Conservation (phyloP, 495 filamentous ascomycete genomes). For the Halenospora varia region DNA sequence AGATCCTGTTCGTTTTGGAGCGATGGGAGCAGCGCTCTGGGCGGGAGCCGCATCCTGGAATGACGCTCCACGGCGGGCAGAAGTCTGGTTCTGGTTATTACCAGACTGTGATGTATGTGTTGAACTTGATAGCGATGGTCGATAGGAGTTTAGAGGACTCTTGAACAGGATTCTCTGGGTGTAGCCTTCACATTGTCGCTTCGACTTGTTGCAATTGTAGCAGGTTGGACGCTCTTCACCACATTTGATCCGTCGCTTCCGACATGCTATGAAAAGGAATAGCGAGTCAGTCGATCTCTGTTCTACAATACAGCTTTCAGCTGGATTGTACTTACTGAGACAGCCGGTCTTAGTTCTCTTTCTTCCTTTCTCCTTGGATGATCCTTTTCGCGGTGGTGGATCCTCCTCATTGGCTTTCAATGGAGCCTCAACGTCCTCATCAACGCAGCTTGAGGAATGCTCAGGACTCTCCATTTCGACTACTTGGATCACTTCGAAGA, state of each 20-base stretch:
- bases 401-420: constrained; percentile 1
- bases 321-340: constrained; percentile 65
- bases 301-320: background rate
- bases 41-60: background rate
- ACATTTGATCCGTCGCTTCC: constrained; percentile 94
- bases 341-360: constrained; percentile 97
- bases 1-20: constrained; percentile 8
- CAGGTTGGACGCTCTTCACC: constrained; percentile 92
- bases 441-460: background rate
- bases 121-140: constrained; percentile 16
- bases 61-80: background rate
- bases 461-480: constrained; percentile 2
- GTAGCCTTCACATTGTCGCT: constrained; percentile 91
- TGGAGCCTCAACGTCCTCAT: background rate
- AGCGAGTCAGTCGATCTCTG: constrained; percentile 1
- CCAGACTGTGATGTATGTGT: constrained; percentile 1
- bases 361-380: constrained; percentile 33
- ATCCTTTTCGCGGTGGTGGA: constrained; percentile 13
- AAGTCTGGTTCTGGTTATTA: background rate
- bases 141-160: constrained; percentile 53
- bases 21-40: constrained; percentile 1
- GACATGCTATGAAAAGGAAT: constrained; percentile 60
- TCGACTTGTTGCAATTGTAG: constrained; percentile 91
- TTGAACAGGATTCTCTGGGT: constrained; percentile 92
- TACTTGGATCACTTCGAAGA: too few relatives aligned